These are phyloP conservation scores for Cordyceps militaris DNA, from an alignment of 2,329 filamentous ascomycete genomes.

Conservation along the genomic window DNA sequence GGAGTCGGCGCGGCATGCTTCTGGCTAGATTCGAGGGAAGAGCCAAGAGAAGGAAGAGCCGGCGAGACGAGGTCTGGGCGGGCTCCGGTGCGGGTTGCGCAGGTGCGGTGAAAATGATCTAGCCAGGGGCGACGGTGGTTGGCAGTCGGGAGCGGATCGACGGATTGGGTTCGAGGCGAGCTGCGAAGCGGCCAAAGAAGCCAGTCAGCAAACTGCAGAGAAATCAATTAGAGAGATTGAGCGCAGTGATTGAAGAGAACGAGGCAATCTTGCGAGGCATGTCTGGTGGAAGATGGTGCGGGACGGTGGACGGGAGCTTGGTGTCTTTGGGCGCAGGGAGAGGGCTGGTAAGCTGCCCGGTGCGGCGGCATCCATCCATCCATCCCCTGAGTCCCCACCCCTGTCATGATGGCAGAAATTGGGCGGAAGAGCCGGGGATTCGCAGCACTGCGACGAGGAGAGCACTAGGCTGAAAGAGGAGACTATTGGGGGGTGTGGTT, in stretches of 20 bases:
- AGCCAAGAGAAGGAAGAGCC: constrained; percentile 6
- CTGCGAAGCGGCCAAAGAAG: neutral
- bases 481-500: neutral
- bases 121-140: neutral
- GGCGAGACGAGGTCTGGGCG: neutral
- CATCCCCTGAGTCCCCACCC: constrained; percentile 6
- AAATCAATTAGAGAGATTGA: neutral
- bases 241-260: neutral
- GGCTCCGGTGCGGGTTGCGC: neutral
- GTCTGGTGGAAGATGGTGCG: neutral
- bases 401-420: constrained; percentile 2
- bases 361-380: neutral
- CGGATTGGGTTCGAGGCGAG: neutral
- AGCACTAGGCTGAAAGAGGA: neutral
- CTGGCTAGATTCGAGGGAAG: constrained; percentile 11
- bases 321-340: constrained; percentile 7
- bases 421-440: constrained; percentile 9
- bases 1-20: constrained; percentile 54
- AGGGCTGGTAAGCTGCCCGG: neutral
- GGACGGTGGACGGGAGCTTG: neutral
- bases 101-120: neutral
- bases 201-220: constrained; percentile 2
- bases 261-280: neutral
- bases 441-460: neutral
- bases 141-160: neutral